Conservation (phyloP, 352 stramenopile species). For the Lagenidium sp. region DNA sequence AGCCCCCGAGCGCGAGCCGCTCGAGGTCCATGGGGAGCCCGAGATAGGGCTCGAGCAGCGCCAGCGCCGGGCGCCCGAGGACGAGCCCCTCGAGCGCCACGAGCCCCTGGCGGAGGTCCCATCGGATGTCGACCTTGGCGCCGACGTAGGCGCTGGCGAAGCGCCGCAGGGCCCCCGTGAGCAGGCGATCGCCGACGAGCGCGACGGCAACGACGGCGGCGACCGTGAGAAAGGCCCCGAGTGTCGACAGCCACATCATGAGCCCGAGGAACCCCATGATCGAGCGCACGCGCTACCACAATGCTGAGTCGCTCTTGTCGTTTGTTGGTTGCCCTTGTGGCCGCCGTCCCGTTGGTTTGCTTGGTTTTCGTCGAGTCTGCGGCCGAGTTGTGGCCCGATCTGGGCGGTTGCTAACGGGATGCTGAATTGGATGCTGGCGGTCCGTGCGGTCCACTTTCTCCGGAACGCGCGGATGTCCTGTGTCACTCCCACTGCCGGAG, state of each 20-base stretch:
- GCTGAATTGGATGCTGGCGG: too few species aligned
- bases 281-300: too few species aligned
- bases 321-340: too few species aligned
- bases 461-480: too few species aligned
- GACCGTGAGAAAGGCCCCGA: slow-evolving; percentile 11
- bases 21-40: slow-evolving; percentile 63
- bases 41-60: slow-evolving; percentile 40
- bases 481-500: too few species aligned
- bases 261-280: slow-evolving; percentile 26
- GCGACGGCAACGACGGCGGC: slow-evolving; percentile 20
- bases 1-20: slow-evolving; percentile 36
- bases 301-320: too few species aligned
- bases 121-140: slow-evolving; percentile 40
- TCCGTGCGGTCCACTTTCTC: too few species aligned
- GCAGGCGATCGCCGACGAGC: slow-evolving; percentile 36
- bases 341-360: too few species aligned
- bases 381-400: too few species aligned
- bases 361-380: too few species aligned
- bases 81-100: slow-evolving; percentile 53
- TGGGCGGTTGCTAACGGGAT: too few species aligned
- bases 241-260: slow-evolving; percentile 20
- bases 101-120: slow-evolving; percentile 50
- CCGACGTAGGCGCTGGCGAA: slow-evolving; percentile 38
- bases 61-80: slow-evolving; percentile 29
- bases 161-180: slow-evolving; percentile 42